Percentiles rank a stretch among this genome's conserved stretches.
Conservation (phyloP, 441 rosid genomes). For the Corymbia citriodora region DNA sequence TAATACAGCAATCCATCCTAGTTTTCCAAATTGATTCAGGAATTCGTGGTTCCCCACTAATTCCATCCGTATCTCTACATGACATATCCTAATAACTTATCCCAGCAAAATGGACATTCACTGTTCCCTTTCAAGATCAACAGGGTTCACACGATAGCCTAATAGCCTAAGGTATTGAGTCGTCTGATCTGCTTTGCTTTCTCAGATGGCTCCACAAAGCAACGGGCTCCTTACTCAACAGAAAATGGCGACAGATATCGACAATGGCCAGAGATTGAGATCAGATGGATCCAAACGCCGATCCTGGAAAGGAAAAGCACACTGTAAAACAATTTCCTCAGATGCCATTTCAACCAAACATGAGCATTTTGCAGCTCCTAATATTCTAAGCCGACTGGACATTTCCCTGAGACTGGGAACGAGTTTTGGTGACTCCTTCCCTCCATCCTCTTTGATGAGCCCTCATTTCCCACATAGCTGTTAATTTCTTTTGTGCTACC, state of each 20-base stretch:
- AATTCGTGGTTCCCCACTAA: background rate
- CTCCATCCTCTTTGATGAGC: constrained; percentile 87
- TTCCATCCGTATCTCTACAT: background rate
- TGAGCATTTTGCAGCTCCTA: background rate
- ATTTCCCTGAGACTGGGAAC: constrained; percentile 43
- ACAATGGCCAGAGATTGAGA: background rate
- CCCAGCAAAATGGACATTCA: background rate
- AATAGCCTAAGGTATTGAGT: background rate
- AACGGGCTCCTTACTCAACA: background rate
- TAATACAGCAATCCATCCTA: background rate
- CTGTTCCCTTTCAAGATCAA: background rate
- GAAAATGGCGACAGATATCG: background rate
- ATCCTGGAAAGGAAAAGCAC: background rate
- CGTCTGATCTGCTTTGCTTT: background rate
- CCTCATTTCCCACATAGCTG: constrained; percentile 67
- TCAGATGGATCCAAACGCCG: background rate
- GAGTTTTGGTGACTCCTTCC: constrained; percentile 47
- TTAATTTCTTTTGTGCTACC: constrained; percentile 64
- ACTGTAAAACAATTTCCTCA: background rate
- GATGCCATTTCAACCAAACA: background rate
- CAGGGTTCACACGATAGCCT: background rate
- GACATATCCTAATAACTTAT: background rate
- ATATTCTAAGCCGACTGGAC: constrained; percentile 31
- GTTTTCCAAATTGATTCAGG: background rate
- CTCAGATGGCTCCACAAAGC: background rate